Evolutionary conservation across 257 asterid species (phyloP).

Genomic region (Mitragyna speciosa): DNA sequence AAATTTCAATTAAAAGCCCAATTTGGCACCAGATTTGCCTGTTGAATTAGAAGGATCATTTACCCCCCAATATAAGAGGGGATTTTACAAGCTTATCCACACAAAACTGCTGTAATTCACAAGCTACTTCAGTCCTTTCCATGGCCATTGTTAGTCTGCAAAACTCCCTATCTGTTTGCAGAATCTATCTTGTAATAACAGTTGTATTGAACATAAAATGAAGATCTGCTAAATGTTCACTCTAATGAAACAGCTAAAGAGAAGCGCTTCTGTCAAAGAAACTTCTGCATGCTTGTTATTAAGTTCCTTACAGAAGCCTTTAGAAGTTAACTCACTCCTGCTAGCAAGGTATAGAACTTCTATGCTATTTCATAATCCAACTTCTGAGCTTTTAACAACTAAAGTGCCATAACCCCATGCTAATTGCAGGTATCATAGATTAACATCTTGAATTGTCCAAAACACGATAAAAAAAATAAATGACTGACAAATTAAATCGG

Average conservation of each 20-base stretch:
- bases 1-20: neutral
- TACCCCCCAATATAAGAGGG: slow-evolving; percentile 94
- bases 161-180: slow-evolving; percentile 70
- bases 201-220: neutral
- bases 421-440: neutral
- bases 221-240: neutral
- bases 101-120: slow-evolving; percentile 55
- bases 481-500: neutral
- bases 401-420: no score
- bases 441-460: neutral
- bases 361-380: no score
- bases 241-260: neutral
- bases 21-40: neutral
- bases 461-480: no score
- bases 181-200: slow-evolving; percentile 40
- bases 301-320: neutral
- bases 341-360: neutral
- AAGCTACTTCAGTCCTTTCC: slow-evolving; percentile 63
- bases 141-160: slow-evolving; percentile 56
- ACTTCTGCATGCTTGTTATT: neutral
- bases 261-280: neutral
- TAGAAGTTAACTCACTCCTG: no score
- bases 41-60: slow-evolving; percentile 6
- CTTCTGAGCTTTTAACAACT: neutral
- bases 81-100: slow-evolving; percentile 76